These are phyloP conservation scores for Russula compacta DNA, from an alignment of 768 basidiomycete species.

Conservation along the genomic window DNA sequence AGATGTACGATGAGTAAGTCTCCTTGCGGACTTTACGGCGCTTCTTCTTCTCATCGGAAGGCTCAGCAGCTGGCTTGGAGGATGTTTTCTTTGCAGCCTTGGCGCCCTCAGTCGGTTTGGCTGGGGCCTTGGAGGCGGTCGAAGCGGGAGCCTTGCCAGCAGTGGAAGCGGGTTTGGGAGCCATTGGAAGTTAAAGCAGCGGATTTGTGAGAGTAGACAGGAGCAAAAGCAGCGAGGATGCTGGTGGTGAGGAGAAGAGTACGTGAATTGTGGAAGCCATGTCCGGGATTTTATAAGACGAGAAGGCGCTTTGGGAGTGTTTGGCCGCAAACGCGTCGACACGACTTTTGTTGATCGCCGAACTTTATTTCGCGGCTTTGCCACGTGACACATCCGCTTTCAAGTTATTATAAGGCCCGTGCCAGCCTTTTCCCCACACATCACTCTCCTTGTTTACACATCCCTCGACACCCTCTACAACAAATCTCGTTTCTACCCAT, in stretches of 20 bases:
- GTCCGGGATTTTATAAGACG: slow-evolving; percentile 26
- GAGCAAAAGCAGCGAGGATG: slow-evolving; percentile 4
- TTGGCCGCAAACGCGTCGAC: slow-evolving; percentile 29
- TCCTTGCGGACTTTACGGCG: slow-evolving; percentile 80
- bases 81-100: slow-evolving; percentile 76
- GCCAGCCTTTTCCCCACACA: neutral
- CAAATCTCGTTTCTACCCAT: neutral
- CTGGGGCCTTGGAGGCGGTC: slow-evolving; percentile 62
- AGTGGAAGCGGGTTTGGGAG: slow-evolving; percentile 71
- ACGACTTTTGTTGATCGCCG: slow-evolving; percentile 30
- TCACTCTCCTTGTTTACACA: slow-evolving; percentile 12
- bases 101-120: slow-evolving; percentile 47
- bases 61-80: slow-evolving; percentile 48
- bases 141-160: slow-evolving; percentile 76
- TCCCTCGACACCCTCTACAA: neutral
- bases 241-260: neutral
- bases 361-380: slow-evolving; percentile 19
- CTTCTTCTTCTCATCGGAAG: slow-evolving; percentile 76
- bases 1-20: slow-evolving; percentile 90
- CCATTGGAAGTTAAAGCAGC: slow-evolving; percentile 35
- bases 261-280: slow-evolving; percentile 17
- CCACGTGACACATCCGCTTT: slow-evolving; percentile 7
- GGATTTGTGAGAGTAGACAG: neutral
- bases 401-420: slow-evolving; percentile 1
- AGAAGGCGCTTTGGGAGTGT: slow-evolving; percentile 30